Evolutionary conservation across 108 stramenopile species (phyloP).

Genomic region (Pseudonitzschia pungens): DNA sequence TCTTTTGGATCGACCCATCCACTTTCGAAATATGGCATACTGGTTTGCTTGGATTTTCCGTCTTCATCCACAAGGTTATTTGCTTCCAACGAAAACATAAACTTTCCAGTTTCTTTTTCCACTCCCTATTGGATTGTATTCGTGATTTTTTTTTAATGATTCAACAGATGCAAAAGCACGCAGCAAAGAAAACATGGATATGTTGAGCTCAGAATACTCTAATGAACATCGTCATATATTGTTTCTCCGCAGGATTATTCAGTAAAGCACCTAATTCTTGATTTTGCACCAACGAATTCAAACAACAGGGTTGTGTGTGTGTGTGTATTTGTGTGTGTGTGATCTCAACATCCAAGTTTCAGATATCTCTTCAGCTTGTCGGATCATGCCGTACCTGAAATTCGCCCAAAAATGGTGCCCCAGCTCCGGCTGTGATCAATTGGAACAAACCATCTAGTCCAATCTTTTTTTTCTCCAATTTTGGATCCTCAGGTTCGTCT

Average conservation of each 20-base stretch:
- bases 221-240: too few relatives aligned
- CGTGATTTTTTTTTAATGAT: not conserved
- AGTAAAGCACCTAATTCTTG: too few relatives aligned
- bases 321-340: too few relatives aligned
- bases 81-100: slow-evolving; percentile 85
- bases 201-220: not conserved
- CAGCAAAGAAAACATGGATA: not conserved
- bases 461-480: slow-evolving; percentile 60
- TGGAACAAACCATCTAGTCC: slow-evolving; percentile 61
- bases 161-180: too few relatives aligned
- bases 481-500: slow-evolving; percentile 28
- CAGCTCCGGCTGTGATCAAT: slow-evolving; percentile 78
- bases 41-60: slow-evolving; percentile 81
- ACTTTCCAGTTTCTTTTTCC: slow-evolving; percentile 81
- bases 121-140: slow-evolving; percentile 38
- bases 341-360: not conserved
- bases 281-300: too few relatives aligned
- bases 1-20: slow-evolving; percentile 85
- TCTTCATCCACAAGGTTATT: slow-evolving; percentile 86
- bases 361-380: not conserved
- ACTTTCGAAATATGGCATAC: slow-evolving; percentile 86
- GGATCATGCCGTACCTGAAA: slow-evolving; percentile 33
- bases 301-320: too few relatives aligned
- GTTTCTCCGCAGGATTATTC: not conserved
- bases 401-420: slow-evolving; percentile 83